phyloP scores from a whole-genome alignment of 495 filamentous ascomycete species.

The Aspergillus mulundensis region DNA sequence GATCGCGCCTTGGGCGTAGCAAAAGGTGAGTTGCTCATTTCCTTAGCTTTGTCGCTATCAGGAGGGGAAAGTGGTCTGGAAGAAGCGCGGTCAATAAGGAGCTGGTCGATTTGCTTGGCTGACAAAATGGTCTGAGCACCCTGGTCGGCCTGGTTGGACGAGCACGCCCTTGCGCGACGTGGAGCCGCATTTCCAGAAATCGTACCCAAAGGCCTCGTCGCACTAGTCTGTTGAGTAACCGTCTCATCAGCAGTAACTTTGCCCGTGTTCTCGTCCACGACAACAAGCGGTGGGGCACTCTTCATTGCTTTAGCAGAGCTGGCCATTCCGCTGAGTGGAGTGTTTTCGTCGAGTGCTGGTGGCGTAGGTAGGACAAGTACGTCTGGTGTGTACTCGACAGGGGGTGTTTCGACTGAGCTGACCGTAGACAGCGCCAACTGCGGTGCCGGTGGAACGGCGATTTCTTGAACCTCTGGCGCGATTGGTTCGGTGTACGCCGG shows the following conservation, averaged over 20 bases:
- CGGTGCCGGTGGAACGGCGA: constrained; percentile 10
- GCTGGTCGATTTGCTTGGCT: constrained; percentile 63
- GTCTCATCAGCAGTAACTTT: constrained; percentile 35
- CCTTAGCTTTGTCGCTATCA: constrained; percentile 30
- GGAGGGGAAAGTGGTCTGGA: constrained; percentile 31
- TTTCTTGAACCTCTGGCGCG: constrained; percentile 19
- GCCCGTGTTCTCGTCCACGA: constrained; percentile 54
- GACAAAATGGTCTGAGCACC: constrained; percentile 72
- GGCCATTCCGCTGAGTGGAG: constrained; percentile 1
- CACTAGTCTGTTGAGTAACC: constrained; percentile 40
- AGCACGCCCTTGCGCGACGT: constrained; percentile 24
- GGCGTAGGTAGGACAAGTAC: constrained; percentile 17
- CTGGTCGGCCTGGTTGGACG: constrained; percentile 57
- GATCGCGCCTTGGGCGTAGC: constrained; percentile 36
- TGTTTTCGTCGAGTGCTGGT: constrained; percentile 17
- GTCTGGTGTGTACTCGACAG: constrained; percentile 17
- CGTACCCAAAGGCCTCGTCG: constrained; percentile 37
- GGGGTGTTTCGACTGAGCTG: constrained; percentile 38
- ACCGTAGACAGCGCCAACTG: constrained; percentile 37
- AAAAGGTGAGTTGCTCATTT: constrained; percentile 33
- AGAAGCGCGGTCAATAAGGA: constrained; percentile 49
- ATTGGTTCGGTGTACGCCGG: constrained; percentile 37
- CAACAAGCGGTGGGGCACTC: constrained; percentile 21
- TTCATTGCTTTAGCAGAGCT: constrained; percentile 18
- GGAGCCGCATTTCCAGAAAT: constrained; percentile 43